Evolutionary conservation across 441 rosid species (phyloP), one percentile per base, ranked within the genome.

Genomic region (Arabidopsis lyrata): DNA sequence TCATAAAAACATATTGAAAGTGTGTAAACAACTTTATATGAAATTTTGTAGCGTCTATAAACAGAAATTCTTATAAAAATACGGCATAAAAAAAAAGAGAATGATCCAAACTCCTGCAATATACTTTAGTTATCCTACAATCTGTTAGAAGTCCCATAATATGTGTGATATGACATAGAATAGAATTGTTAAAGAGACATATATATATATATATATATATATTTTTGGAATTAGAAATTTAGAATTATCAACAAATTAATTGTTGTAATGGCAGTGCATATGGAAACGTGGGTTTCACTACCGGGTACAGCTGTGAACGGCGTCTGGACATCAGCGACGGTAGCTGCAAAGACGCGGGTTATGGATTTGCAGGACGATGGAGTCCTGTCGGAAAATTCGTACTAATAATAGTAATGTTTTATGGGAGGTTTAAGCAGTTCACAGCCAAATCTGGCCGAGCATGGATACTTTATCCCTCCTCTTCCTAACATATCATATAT

Each of bases 281-380:
- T 49, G 94, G 94, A 4, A 86, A 86, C 54, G 96, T 90, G 16
- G 96, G 96, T 3, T 86, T 84, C 65, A 62, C 93, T 18, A 82
- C 75, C 10, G 93, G 93, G 1, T 90, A 88, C 52, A 83, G 88
- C 64, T 88, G 96, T 53, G 31, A 73, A 49, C 68, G 86, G 31
- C 84, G 73, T 39, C 50, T 79, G 10, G 41, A 78, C 0, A 56
- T 78, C 0, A 13, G 54, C 1, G 55, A 69, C 2, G 32, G 39
- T 13, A 13, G 53, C 24, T 88, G 95, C 73, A 1, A 44, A 58
- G 83, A 86, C 34, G 74, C 80, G 22, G 70, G 79, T 78, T 79
- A 63, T 36, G 89, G 92, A 0, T 87, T 89, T 41, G 65, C 55
- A 0, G 95, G 92, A 55, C 78, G 77, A 52, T 89, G 92, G 95